Evolutionary conservation across 169 alveolate species (phyloP).

Genomic region (Plasmodium falciparum): DNA sequence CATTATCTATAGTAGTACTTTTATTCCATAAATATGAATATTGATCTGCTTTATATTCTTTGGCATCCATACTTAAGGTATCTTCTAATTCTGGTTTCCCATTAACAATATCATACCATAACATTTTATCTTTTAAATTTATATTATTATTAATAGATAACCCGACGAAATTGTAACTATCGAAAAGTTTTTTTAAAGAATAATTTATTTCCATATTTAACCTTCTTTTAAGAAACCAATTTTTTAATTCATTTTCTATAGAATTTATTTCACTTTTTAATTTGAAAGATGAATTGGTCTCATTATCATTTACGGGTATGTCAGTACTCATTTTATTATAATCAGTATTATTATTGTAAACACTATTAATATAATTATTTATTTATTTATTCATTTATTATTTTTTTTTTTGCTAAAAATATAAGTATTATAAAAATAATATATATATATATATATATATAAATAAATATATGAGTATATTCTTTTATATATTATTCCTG

Average conservation of each 20-base stretch:
- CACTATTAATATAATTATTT: background rate
- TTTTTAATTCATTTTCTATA: constrained; percentile 83
- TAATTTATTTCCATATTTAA: constrained; percentile 84
- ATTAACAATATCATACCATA: constrained; percentile 86
- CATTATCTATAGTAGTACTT: constrained; percentile 88
- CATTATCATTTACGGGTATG: constrained; percentile 5
- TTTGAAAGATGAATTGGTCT: constrained; percentile 14
- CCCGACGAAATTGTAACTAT: constrained; percentile 84
- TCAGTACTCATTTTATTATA: constrained; percentile 39
- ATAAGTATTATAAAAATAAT: background rate
- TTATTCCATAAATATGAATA: constrained; percentile 84
- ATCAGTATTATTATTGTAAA: background rate
- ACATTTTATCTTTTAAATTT: constrained; percentile 78
- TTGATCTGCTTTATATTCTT: constrained; percentile 90
- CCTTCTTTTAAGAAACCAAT: constrained; percentile 86
- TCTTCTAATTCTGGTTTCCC: constrained; percentile 90
- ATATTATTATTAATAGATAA: constrained; percentile 81
- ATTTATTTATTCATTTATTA: background rate
- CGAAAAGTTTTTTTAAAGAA: constrained; percentile 79
- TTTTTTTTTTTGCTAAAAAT: background rate
- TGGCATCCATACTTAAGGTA: constrained; percentile 85
- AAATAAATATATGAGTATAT: background rate
- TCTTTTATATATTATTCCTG: background rate
- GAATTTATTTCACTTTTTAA: constrained; percentile 79
- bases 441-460: background rate